Base-by-base conservation (phyloP, 495 filamentous ascomycete species). In the Penicillium manginii region DNA sequence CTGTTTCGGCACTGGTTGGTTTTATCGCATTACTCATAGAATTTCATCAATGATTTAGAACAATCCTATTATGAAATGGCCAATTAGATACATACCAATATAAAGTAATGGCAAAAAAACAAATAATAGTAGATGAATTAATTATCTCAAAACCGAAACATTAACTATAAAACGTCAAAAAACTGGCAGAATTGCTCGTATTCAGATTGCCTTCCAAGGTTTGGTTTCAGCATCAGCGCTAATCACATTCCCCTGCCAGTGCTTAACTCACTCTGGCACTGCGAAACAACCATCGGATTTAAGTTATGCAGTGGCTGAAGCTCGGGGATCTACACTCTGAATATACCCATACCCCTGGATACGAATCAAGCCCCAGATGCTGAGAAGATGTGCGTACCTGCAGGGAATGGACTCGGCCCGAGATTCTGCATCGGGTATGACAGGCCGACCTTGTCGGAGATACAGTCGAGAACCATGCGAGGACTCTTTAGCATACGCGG, bases 401-500 rank as follows among this genome's bases (percentile, higher is more conserved):
- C 40, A 43, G 17, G 7, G 40, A 18, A n/a, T 43, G 40, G 40
- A 18, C 40, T 53, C 56, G 56, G 50, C 50, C 43, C 49, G 32
- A 53, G 42, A 48, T 53, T 53, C 56, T 40, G 21, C 7, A 53
- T 59, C 26, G 19, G 50, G 56, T 11, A 59, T 7, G 19, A 14
- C 32, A 26, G 32, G 19, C 50, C 56, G 56, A 59, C 40, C 4
- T 18, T 12, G 10, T 11, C 12, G 37, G 40, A 29, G 7, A 11
- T 51, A 51, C 9, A 26, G 10, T 51, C 15, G 37, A 17, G 17
- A 43, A 43, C 5, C 12, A 42, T 33, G 17, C 31, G 18, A 33
- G 40, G 21, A 33, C 14, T 32, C 33, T 12, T 10, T 11, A 23
- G 37, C 7, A 40, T 22, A 39, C 50, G 50, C 32, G 50, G 50